phyloP scores from a whole-genome alignment of 192 early-diverging fungal species.

The Podila minutissima region DNA sequence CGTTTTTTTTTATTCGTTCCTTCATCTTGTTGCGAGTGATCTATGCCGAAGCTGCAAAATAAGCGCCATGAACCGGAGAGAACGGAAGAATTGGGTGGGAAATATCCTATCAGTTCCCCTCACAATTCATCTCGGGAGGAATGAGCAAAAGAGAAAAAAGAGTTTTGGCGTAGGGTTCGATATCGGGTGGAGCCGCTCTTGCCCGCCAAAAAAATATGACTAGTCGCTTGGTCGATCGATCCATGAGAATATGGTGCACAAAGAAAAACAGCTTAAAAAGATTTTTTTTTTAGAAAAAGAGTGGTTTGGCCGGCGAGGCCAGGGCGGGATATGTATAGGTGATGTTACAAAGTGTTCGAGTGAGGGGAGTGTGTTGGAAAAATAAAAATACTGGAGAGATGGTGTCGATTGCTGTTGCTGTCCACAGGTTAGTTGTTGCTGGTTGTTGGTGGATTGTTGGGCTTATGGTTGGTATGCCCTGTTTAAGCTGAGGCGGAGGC shows the following conservation, averaged over 20 bases:
- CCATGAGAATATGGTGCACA: not conserved
- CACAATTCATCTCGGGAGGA: not conserved
- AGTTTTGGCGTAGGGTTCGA: not conserved
- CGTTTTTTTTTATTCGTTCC: too few species aligned
- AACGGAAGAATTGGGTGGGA: not conserved
- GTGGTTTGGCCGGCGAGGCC: not conserved
- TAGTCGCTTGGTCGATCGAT: not conserved
- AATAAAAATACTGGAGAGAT: not conserved
- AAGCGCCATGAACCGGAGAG: too few species aligned
- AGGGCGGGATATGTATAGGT: not conserved
- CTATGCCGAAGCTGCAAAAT: too few species aligned
- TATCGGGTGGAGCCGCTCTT: not conserved
- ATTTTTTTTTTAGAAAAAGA: not conserved
- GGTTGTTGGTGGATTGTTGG: not conserved
- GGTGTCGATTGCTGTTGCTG: not conserved
- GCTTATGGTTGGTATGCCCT: not conserved
- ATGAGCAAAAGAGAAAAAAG: too few species aligned
- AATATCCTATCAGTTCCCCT: not conserved
- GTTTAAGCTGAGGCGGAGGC: constrained; percentile 24
- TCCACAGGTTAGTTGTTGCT: not conserved
- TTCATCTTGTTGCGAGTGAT: too few species aligned
- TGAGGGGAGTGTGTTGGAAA: constrained; percentile 2
- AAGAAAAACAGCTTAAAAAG: not conserved
- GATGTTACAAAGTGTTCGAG: not conserved
- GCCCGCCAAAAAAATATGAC: not conserved